These are phyloP conservation scores for Paecilomyces dactylethromorphus DNA, from an alignment of 2,329 filamentous ascomycete genomes.

Conservation along the genomic window DNA sequence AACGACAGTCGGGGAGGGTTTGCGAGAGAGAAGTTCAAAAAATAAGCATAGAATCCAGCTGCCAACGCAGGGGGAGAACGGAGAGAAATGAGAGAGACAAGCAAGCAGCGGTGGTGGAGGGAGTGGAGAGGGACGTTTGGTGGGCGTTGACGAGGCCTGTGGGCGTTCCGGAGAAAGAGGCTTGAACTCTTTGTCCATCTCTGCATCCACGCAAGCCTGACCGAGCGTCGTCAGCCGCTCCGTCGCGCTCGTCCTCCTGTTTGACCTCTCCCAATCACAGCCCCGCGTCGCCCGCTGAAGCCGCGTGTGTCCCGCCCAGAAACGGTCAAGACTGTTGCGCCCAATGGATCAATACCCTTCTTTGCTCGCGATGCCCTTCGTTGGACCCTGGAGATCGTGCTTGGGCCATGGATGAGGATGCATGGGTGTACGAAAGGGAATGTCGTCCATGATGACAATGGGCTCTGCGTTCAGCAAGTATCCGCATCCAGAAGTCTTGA, in stretches of 20 bases:
- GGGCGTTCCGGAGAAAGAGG: slow-evolving; percentile 4
- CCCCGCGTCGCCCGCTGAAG: slow-evolving; percentile 22
- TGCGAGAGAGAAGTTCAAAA: no score
- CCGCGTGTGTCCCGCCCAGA: slow-evolving; percentile 21
- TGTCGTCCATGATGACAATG: no score
- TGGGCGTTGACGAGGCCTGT: not conserved
- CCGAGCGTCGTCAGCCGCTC: slow-evolving; percentile 30
- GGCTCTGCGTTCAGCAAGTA: no score
- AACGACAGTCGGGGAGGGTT: no score
- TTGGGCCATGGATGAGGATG: not conserved
- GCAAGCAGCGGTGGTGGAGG: not conserved
- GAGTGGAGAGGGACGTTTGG: slow-evolving; percentile 2
- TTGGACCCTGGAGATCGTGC: not conserved
- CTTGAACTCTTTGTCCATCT: slow-evolving; percentile 3
- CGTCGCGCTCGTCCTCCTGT: slow-evolving; percentile 10
- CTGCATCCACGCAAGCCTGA: slow-evolving; percentile 7
- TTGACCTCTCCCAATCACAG: slow-evolving; percentile 25
- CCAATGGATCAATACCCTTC: not conserved
- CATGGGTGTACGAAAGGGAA: no score
- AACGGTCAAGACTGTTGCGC: not conserved
- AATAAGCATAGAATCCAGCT: no score
- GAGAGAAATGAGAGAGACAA: no score
- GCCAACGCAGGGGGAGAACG: no score
- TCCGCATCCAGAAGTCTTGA: no score
- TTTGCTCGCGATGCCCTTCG: not conserved